Evolutionary conservation across 768 basidiomycete species (phyloP).

Genomic region (Mycena galericulata): DNA sequence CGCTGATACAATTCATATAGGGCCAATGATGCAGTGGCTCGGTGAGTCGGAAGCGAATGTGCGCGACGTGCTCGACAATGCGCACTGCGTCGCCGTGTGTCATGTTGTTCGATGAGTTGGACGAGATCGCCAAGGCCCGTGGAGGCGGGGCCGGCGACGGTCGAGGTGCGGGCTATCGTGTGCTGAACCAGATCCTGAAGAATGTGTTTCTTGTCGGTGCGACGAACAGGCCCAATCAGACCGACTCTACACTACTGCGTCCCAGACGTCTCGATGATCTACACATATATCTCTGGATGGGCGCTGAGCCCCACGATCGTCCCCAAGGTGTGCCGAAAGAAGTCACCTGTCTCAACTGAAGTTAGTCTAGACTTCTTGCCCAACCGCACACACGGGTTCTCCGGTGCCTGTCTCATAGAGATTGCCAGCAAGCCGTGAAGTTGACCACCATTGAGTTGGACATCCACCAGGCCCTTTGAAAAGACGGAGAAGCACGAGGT

Average conservation of each 20-base stretch:
- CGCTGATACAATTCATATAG: slow-evolving; percentile 48
- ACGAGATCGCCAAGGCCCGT: slow-evolving; percentile 98
- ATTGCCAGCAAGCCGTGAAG: slow-evolving; percentile 99
- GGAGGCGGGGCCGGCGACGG: slow-evolving; percentile 88
- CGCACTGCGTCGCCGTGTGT: slow-evolving; percentile 99
- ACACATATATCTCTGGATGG: slow-evolving; percentile 99
- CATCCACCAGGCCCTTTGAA: slow-evolving; percentile 81
- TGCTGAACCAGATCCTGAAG: slow-evolving; percentile 97
- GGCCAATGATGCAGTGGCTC: slow-evolving; percentile 99
- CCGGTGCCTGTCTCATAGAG: slow-evolving; percentile 98
- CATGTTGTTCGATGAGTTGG: slow-evolving; percentile 99
- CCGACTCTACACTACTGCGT: slow-evolving; percentile 92
- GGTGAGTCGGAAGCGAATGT: slow-evolving; percentile 99
- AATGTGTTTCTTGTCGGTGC: slow-evolving; percentile 99
- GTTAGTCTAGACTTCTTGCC: slow-evolving; percentile 91
- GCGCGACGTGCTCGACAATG: slow-evolving; percentile 99
- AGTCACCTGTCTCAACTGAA: slow-evolving; percentile 85
- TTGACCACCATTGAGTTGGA: slow-evolving; percentile 97
- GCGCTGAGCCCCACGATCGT: slow-evolving; percentile 90
- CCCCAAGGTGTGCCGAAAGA: slow-evolving; percentile 90
- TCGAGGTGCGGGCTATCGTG: slow-evolving; percentile 97
- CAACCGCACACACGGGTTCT: slow-evolving; percentile 96
- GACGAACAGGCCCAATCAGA: slow-evolving; percentile 96
- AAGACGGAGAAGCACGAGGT: slow-evolving; percentile 85
- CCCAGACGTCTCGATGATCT: slow-evolving; percentile 99